Evolutionary conservation across 2,329 filamentous ascomycete genomes (phyloP).

Genomic region (Remersonia thermophila): DNA sequence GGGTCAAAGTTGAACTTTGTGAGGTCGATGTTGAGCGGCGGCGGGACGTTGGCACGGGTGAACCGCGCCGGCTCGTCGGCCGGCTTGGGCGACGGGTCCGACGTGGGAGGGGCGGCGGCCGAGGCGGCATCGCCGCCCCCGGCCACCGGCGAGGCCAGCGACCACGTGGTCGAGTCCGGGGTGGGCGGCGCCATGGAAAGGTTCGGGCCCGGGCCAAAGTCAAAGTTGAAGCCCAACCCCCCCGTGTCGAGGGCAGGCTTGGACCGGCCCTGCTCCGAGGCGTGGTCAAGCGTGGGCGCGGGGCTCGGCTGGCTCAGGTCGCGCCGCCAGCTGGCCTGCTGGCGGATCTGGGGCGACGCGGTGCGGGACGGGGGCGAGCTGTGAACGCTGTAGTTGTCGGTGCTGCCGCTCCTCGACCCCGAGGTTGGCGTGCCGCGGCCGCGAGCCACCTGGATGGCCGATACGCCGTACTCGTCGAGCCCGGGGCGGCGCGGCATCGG

Average conservation of each 20-base stretch:
- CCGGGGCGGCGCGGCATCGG: slow-evolving; percentile 12
- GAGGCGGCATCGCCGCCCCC: neutral
- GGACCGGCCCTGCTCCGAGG: slow-evolving; percentile 3
- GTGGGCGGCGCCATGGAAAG: slow-evolving; percentile 10
- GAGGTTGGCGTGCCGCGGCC: slow-evolving; percentile 6
- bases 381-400: slow-evolving; percentile 8
- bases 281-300: slow-evolving; percentile 2
- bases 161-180: slow-evolving; percentile 15
- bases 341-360: slow-evolving; percentile 13
- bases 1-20: slow-evolving; percentile 18
- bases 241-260: slow-evolving; percentile 11
- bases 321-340: slow-evolving; percentile 5
- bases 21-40: slow-evolving; percentile 17
- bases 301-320: slow-evolving; percentile 7
- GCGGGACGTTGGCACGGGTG: slow-evolving; percentile 11
- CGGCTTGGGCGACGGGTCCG: neutral
- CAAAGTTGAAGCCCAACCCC: slow-evolving; percentile 20
- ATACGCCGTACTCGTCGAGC: slow-evolving; percentile 16
- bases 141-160: slow-evolving; percentile 8
- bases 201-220: slow-evolving; percentile 12
- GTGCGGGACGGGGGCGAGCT: slow-evolving; percentile 11
- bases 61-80: slow-evolving; percentile 1
- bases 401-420: slow-evolving; percentile 6
- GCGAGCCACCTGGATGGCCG: slow-evolving; percentile 5
- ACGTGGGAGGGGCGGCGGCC: neutral